Evolutionary conservation across 2,329 filamentous ascomycete genomes (phyloP).

Genomic region (Aureobasidium zeae): DNA sequence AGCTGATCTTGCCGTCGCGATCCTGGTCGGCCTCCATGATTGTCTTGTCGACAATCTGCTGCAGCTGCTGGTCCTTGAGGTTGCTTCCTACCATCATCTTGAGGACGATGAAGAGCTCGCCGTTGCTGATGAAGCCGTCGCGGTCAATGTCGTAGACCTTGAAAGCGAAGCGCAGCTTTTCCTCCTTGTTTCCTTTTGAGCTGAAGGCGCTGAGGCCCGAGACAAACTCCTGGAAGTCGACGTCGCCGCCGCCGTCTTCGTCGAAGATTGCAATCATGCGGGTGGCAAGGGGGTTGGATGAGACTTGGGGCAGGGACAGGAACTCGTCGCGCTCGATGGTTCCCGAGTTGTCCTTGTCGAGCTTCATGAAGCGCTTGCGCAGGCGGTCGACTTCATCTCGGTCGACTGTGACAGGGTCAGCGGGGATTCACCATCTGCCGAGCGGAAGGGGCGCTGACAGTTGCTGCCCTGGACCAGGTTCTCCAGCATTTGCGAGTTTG

Average conservation of each 20-base stretch:
- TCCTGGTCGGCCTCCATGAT: constrained; percentile 99
- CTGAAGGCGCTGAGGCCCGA: constrained; percentile 91
- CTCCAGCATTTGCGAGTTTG: constrained; percentile 66
- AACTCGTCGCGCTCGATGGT: constrained; percentile 99
- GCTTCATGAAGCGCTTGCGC: constrained; percentile 96
- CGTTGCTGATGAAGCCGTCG: constrained; percentile 97
- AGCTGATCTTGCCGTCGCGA: constrained; percentile 94
- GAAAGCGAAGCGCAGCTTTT: constrained; percentile 96
- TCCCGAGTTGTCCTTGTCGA: constrained; percentile 97
- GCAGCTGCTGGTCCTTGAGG: constrained; percentile 95
- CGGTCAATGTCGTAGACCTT: constrained; percentile 99
- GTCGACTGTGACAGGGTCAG: constrained; percentile 79
- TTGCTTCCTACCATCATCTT: constrained; percentile 99
- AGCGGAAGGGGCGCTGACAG: too few species aligned
- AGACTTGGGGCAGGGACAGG: constrained; percentile 91
- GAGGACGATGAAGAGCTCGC: constrained; percentile 95
- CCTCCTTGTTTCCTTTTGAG: constrained; percentile 97
- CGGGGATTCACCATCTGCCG: too few species aligned
- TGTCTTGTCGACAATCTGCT: constrained; percentile 99
- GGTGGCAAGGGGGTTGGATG: constrained; percentile 92
- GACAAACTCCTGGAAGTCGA: constrained; percentile 98
- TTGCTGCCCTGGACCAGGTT: constrained; percentile 95
- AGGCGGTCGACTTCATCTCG: constrained; percentile 93
- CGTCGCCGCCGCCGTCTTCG: constrained; percentile 93
- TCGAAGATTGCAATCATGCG: constrained; percentile 99